Evolutionary conservation across 257 asterid genomes (phyloP), one percentile per base, ranked within the genome.

Genomic region (Nicotiana noctiflora): DNA sequence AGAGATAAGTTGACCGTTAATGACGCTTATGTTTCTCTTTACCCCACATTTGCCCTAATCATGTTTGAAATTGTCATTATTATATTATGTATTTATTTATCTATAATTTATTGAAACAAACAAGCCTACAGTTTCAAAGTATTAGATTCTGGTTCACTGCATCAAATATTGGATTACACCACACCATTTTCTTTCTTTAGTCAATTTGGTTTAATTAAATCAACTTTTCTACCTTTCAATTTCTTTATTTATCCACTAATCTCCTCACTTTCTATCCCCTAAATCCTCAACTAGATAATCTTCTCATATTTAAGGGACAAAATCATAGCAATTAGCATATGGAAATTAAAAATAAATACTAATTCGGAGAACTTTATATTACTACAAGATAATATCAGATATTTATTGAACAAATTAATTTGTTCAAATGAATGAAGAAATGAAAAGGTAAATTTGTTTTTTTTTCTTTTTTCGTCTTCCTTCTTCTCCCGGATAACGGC

Each of bases 1-100:
- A 19, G 56, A 31, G 19, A 2, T 14, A n/a, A 46, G 32, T 70
- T 49, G 78, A 72, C 78, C 78, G 78, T 40, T 72, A 72, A 72
- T 72, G 78, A 72, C 78, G 78, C 78, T 72, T 46, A 72, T 72
- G 78, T 72, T 72, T 72, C 78, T 72, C 78, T 46, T 72, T 72
- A 72, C 78, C 78, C 61, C 15, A 72, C 78, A 72, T 46, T 72
- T 46, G 78, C 77, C 40, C 61, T 72, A 72, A 46, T 72, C 40
- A 72, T 72, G 78, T 72, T 72, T 21, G 11, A 23, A 49, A 46
- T 31, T 40, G 76, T 68, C 11, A 37, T 17, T 37, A 37, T n/a
- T 68, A 68, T 29, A 64, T 37, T 37, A 10, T 40, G 11, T 72
- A 7, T 44, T 19, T 70, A 21, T 70, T 49, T 49, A 10, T 67